Evolutionary conservation across 1,284 basidiomycete species (phyloP).

Genomic region (Austroboletus novae-zelandiae): DNA sequence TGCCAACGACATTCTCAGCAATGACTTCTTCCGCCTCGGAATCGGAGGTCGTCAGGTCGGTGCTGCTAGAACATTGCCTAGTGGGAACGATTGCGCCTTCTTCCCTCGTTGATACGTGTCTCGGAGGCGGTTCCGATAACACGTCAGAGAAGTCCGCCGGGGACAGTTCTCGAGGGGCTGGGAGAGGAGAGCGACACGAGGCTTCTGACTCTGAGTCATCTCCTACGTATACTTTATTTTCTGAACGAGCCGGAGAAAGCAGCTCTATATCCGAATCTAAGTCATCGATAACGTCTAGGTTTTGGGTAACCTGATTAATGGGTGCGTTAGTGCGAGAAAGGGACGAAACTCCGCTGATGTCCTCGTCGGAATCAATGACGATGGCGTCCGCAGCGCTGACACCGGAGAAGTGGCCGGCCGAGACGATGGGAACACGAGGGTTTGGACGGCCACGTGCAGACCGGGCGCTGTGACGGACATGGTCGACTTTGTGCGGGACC

Average conservation of each 20-base stretch:
- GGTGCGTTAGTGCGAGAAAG: not conserved
- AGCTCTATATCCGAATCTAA: conserved; percentile 10
- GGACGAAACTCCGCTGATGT: not conserved
- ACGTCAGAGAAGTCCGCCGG: not conserved
- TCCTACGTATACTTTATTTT: conserved; percentile 2
- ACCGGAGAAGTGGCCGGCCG: conserved; percentile 6
- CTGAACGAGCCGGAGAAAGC: conserved; percentile 1
- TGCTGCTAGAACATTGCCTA: conserved; percentile 1
- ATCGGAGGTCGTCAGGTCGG: conserved; percentile 5
- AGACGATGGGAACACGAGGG: not conserved
- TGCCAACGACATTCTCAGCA: not conserved
- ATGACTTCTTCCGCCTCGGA: conserved; percentile 8
- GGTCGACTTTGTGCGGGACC: not conserved
- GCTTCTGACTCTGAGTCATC: not conserved
- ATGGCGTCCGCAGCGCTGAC: conserved; percentile 20
- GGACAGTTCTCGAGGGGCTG: conserved; percentile 2
- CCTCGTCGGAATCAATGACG: conserved; percentile 20
- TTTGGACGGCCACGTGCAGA: not conserved
- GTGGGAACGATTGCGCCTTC: not conserved
- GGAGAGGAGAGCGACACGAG: not conserved
- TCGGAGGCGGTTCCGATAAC: not conserved
- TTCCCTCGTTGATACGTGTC: not conserved
- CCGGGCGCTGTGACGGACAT: not conserved
- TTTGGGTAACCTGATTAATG: not conserved
- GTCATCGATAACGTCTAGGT: conserved; percentile 1